These are phyloP conservation scores for Pyrenula aspistea DNA, from an alignment of 495 filamentous ascomycete genomes.

Conservation along the genomic window DNA sequence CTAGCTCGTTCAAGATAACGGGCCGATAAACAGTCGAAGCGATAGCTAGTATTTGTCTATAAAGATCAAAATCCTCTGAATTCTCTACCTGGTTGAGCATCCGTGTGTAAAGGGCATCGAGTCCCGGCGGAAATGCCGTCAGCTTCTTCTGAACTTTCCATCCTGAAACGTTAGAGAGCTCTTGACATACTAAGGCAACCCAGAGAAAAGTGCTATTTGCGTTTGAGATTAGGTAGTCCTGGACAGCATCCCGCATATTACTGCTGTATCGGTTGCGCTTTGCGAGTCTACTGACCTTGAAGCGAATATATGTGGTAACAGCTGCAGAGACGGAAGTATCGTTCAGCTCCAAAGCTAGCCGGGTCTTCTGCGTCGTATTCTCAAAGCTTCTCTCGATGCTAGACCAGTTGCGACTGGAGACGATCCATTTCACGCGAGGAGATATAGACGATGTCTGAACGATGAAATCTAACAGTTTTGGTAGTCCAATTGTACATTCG, in stretches of 20 bases:
- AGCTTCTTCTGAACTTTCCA: constrained; percentile 9
- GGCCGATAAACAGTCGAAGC: constrained; percentile 12
- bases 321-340: constrained; percentile 13
- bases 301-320: constrained; percentile 12
- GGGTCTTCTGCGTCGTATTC: constrained; percentile 4
- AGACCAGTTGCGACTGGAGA: constrained; percentile 26
- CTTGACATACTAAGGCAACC: constrained; percentile 18
- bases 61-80: constrained; percentile 14
- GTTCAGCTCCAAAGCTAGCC: constrained; percentile 22
- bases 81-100: constrained; percentile 17
- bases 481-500: constrained; percentile 24
- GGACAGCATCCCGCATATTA: constrained; percentile 2
- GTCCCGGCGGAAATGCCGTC: constrained; percentile 13
- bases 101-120: constrained; percentile 16
- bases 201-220: constrained; percentile 21
- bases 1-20: constrained; percentile 14
- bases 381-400: constrained; percentile 21
- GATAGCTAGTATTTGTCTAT: constrained; percentile 10
- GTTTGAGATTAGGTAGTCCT: constrained; percentile 11
- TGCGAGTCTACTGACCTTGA: constrained; percentile 8
- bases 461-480: constrained; percentile 14
- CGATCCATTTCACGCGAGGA: constrained; percentile 23
- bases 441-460: constrained; percentile 6
- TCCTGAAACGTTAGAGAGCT: constrained; percentile 7
- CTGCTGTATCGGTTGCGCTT: constrained; percentile 8